Evolutionary conservation across 148 eudicot genomes (phyloP).

Genomic region (Heliamphora exappendiculata): DNA sequence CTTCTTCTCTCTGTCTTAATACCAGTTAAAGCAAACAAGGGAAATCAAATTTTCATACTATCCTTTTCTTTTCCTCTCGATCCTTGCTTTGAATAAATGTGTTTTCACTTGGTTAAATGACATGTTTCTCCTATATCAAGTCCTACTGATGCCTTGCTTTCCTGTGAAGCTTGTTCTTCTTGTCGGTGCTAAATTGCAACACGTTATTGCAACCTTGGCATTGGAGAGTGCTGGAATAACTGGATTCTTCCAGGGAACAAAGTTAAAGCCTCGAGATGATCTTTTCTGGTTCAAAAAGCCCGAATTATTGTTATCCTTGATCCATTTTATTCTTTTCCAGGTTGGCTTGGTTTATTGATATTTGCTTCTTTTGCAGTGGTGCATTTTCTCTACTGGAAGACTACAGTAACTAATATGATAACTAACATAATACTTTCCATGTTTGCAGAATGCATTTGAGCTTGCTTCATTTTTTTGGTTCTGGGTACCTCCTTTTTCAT

Average conservation of each 20-base stretch:
- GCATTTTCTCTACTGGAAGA: background rate
- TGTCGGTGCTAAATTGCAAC: constrained; percentile 81
- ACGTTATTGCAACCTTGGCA: constrained; percentile 86
- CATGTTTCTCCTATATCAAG: background rate
- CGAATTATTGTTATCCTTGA: constrained; percentile 63
- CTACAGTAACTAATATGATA: no score
- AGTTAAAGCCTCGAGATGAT: constrained; percentile 80
- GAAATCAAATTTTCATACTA: background rate
- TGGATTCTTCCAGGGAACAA: constrained; percentile 52
- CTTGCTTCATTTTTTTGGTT: constrained; percentile 99
- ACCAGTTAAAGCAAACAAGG: background rate
- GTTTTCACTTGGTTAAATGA: background rate
- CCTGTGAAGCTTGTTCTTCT: constrained; percentile 70
- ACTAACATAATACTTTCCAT: constrained; percentile 11
- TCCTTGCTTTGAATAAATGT: background rate
- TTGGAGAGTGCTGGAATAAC: constrained; percentile 76
- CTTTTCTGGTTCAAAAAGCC: constrained; percentile 98
- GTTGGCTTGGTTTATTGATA: constrained; percentile 25
- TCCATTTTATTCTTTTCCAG: constrained; percentile 98
- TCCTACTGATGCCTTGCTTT: background rate
- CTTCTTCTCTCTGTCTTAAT: background rate
- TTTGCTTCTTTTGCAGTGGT: background rate
- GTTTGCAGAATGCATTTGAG: constrained; percentile 92
- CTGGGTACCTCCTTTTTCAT: constrained; percentile 58
- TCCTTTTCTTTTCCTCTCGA: background rate